Percentiles rank a stretch among this genome's conserved stretches.
Conservation (phyloP, 208 protist genomes). For the Leishmania lainsoni region DNA sequence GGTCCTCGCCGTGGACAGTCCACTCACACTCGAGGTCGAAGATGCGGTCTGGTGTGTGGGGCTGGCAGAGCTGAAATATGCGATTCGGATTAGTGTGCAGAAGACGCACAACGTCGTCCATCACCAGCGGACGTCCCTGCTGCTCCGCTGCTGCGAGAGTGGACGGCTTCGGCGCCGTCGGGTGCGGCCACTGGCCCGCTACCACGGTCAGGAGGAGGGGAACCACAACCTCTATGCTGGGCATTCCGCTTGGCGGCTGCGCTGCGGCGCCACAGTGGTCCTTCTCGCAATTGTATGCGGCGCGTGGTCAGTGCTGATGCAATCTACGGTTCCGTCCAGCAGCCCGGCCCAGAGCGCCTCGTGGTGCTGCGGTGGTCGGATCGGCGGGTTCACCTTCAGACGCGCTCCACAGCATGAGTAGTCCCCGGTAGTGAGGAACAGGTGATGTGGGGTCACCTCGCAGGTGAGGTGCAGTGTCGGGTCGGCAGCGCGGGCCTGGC, state of each 20-base stretch:
- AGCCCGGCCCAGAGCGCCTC: conserved; percentile 91
- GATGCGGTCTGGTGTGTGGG: conserved; percentile 27
- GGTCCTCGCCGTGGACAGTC: conserved; percentile 55
- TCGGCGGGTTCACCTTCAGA: conserved; percentile 88
- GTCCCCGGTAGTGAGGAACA: conserved; percentile 85
- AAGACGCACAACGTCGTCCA: conserved; percentile 67
- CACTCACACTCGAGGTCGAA: conserved; percentile 61
- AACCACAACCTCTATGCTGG: conserved; percentile 90
- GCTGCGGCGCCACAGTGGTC: conserved; percentile 19
- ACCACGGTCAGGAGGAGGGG: conserved; percentile 90
- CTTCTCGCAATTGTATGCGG: conserved; percentile 94
- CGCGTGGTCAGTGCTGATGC: conserved; percentile 95
- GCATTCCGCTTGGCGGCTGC: conserved; percentile 92
- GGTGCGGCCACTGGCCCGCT: conserved; percentile 73
- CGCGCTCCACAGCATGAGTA: conserved; percentile 72
- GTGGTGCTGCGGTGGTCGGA: conserved; percentile 76
- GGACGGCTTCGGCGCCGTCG: conserved; percentile 47
- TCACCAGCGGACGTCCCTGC: conserved; percentile 21
- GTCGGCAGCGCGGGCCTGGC: conserved; percentile 50
- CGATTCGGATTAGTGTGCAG: conserved; percentile 80
- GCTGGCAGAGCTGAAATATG: conserved; percentile 63
- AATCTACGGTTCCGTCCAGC: conserved; percentile 90
- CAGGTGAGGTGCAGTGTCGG: conserved; percentile 80
- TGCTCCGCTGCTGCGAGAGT: conserved; percentile 36
- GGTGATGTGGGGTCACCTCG: conserved; percentile 92